These are phyloP conservation scores for Pyrenula aspistea DNA, from an alignment of 495 filamentous ascomycete genomes.

Conservation along the genomic window DNA sequence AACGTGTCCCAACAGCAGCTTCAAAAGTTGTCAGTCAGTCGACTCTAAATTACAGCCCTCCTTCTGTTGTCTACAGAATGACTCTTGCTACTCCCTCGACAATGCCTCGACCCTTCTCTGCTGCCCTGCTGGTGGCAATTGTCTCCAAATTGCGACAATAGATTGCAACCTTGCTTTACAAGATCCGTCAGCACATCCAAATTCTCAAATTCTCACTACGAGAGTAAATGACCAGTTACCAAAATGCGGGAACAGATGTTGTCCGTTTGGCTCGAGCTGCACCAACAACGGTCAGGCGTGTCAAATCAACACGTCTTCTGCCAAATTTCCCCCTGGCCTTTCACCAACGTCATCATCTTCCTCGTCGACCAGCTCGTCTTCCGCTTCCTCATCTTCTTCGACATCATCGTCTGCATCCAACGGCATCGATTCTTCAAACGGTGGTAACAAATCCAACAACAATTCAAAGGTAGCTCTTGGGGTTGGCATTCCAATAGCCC, in stretches of 20 bases:
- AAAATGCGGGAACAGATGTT: conserved; percentile 51
- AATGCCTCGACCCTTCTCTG: conserved; percentile 59
- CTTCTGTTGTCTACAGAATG: conserved; percentile 61
- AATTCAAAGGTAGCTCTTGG: not conserved
- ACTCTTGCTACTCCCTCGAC: conserved; percentile 57
- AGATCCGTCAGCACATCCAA: conserved; percentile 48
- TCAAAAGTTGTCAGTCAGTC: conserved; percentile 31
- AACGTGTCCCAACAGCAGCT: conserved; percentile 31
- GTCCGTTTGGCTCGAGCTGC: conserved; percentile 72
- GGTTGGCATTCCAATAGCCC: not conserved
- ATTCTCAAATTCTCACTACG: conserved; percentile 58
- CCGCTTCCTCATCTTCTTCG: not conserved
- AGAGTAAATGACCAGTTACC: conserved; percentile 39
- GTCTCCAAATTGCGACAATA: conserved; percentile 55
- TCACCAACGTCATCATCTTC: not conserved
- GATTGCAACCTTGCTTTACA: conserved; percentile 57
- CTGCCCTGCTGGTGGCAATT: conserved; percentile 54
- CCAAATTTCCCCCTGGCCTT: conserved; percentile 9
- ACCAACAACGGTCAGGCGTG: conserved; percentile 13
- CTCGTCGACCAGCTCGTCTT: not conserved
- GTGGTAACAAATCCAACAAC: not conserved
- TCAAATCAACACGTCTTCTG: conserved; percentile 4
- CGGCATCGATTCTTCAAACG: not conserved
- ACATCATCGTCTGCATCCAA: not conserved
- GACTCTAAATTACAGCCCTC: conserved; percentile 42